Conservation (phyloP, 2,329 filamentous ascomycete genomes). For the Tolypocladium cylindrosporum region DNA sequence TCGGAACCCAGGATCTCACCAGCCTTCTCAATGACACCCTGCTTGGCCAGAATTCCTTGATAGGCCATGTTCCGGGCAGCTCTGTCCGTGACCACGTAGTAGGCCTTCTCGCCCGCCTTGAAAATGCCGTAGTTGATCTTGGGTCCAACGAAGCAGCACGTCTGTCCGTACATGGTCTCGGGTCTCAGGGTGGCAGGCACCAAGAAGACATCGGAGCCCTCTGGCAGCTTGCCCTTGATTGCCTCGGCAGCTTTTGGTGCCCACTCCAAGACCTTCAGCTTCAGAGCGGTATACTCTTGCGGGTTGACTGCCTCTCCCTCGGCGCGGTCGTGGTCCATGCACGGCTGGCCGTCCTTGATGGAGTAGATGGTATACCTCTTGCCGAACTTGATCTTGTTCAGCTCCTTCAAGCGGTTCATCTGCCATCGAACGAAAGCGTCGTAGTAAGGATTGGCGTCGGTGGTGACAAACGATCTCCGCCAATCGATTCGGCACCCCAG, state of each 20-base stretch:
- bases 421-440: conserved; percentile 95
- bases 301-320: conserved; percentile 48
- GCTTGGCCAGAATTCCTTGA: conserved; percentile 73
- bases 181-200: conserved; percentile 86
- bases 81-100: conserved; percentile 74
- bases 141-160: conserved; percentile 88
- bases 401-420: conserved; percentile 82
- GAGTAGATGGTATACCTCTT: conserved; percentile 86
- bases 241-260: conserved; percentile 61
- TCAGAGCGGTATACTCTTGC: conserved; percentile 88
- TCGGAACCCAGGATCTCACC: conserved; percentile 68
- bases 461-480: conserved; percentile 87
- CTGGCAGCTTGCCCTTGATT: conserved; percentile 68
- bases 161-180: conserved; percentile 99
- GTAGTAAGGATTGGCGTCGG: conserved; percentile 93
- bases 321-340: conserved; percentile 37
- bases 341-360: conserved; percentile 34
- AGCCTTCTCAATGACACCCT: conserved; percentile 65
- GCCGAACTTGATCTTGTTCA: conserved; percentile 88
- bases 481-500: conserved; percentile 87
- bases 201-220: conserved; percentile 73
- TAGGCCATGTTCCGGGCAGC: conserved; percentile 94
- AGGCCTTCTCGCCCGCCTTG: conserved; percentile 67
- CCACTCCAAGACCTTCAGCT: conserved; percentile 88
- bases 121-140: conserved; percentile 84